Base-by-base conservation (phyloP, 257 asterid genomes). In the Nicotiana noctiflora region DNA sequence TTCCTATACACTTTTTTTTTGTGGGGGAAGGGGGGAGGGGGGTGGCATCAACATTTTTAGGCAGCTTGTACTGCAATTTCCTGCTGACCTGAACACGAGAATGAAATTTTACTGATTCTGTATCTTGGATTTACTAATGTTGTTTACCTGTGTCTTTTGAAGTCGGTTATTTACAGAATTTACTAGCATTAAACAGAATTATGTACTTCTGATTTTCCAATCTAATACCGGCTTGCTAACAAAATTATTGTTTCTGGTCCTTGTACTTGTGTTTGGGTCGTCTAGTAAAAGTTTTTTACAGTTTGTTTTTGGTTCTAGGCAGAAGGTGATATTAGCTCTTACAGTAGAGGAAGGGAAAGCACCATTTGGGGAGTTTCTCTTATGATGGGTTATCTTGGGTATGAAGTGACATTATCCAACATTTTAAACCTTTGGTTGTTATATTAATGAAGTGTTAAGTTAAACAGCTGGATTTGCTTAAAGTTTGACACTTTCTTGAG, bases 321-420 rank as follows among this genome's bases (percentile, higher is more conserved):
- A 82, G 97, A 84, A 62, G 95, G 88, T 79, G 98, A 94, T 82
- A 75, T 87, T 85, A 96, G 89, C 85, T 98, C 97, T 6, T 89
- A 90, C 88, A 89, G 84, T 82, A 86, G 87, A 82, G 98, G 97
- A 86, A 87, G 93, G 85, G 98, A 94, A 83, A 96, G 97, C 93
- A 96, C 99, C 53, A 92, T 91, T 78, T 96, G 98, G 99, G 99
- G 99, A 84, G 98, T 96, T 82, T 90, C 97, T 83, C 89, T 96
- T 89, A 96, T 96, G 99, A 60, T 91, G 79, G 98, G 99, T 77
- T 96, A 96, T 94, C 90, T 96, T 79, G 99, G 99, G 99, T 96
- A 94, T 80, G 92, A n/a, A 23, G 10, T 87, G 32, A 40, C 14
- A 12, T 40, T 19, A 40, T 68, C 19, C 79, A 81, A 19, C 56